A percentile compares a stretch with the other conserved stretches of the same genome.
Evolutionary conservation across 2,329 filamentous ascomycete genomes (phyloP).

Genomic region (Colletotrichum zoysiae): DNA sequence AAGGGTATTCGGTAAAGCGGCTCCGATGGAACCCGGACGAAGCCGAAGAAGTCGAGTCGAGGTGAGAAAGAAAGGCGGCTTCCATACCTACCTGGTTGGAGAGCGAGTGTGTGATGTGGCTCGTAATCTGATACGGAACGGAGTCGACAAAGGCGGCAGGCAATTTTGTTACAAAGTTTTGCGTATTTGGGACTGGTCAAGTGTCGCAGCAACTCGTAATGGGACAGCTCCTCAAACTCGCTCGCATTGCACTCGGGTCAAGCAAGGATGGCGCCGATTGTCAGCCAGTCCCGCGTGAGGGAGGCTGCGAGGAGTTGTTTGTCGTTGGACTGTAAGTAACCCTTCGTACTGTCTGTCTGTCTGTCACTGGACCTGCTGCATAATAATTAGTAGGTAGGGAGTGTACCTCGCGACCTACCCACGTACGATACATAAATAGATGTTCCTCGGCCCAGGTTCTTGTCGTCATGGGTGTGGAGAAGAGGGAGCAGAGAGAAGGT

Average conservation of each 20-base stretch:
- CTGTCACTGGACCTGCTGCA: neutral
- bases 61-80: neutral
- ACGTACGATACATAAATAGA: too few species aligned
- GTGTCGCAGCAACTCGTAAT: neutral
- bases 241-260: neutral
- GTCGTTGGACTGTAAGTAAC: neutral
- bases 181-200: neutral
- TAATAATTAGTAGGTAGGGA: too few species aligned
- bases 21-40: slow-evolving; percentile 31
- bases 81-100: neutral
- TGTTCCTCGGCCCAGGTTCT: slow-evolving; percentile 9
- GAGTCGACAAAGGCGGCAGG: neutral
- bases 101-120: neutral
- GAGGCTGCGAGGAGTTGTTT: neutral
- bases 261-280: slow-evolving; percentile 3
- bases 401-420: neutral
- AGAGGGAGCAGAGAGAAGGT: neutral
- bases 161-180: neutral
- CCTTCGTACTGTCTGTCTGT: neutral
- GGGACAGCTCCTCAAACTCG: neutral
- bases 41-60: slow-evolving; percentile 4
- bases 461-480: slow-evolving; percentile 35
- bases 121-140: neutral
- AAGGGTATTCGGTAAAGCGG: slow-evolving; percentile 20
- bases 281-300: neutral